Percentiles rank a stretch among this genome's conserved stretches.
These are phyloP conservation scores for Aspergillus hiratsukae DNA, from an alignment of 2,329 filamentous ascomycete genomes.

Conservation along the genomic window DNA sequence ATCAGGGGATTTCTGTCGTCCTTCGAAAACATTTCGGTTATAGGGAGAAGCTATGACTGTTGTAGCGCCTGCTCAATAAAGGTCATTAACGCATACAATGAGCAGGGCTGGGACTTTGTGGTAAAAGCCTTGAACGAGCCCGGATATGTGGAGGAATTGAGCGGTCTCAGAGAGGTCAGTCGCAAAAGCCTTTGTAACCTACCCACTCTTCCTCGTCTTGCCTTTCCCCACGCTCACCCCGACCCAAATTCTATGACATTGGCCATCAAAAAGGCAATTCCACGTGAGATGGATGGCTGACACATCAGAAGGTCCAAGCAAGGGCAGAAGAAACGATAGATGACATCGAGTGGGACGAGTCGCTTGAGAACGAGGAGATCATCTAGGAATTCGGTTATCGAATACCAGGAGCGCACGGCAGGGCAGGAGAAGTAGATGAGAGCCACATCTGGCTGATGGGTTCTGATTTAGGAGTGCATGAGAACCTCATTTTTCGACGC, in stretches of 20 bases:
- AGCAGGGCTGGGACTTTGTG: constrained; percentile 58
- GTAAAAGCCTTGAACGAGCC: constrained; percentile 55
- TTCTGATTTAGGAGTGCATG: constrained; percentile 7
- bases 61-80: constrained; percentile 60
- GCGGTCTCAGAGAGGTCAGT: constrained; percentile 54
- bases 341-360: constrained; percentile 44
- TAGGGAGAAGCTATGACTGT: constrained; percentile 55
- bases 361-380: constrained; percentile 34
- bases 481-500: constrained; percentile 46
- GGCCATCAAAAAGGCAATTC: background rate
- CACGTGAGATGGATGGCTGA: constrained; percentile 12
- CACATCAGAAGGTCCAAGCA: constrained; percentile 38
- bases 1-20: constrained; percentile 59
- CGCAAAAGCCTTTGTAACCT: background rate
- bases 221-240: background rate
- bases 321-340: constrained; percentile 43
- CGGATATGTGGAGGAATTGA: constrained; percentile 61
- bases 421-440: background rate
- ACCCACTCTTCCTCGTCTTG: background rate
- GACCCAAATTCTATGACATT: background rate
- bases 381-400: constrained; percentile 5
- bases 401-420: background rate
- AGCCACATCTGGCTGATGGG: background rate
- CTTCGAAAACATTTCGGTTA: constrained; percentile 56
- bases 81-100: constrained; percentile 50